Evolutionary conservation across 257 asterid genomes (phyloP), one percentile per base, ranked within the genome.

Genomic region (Echium plantagineum): DNA sequence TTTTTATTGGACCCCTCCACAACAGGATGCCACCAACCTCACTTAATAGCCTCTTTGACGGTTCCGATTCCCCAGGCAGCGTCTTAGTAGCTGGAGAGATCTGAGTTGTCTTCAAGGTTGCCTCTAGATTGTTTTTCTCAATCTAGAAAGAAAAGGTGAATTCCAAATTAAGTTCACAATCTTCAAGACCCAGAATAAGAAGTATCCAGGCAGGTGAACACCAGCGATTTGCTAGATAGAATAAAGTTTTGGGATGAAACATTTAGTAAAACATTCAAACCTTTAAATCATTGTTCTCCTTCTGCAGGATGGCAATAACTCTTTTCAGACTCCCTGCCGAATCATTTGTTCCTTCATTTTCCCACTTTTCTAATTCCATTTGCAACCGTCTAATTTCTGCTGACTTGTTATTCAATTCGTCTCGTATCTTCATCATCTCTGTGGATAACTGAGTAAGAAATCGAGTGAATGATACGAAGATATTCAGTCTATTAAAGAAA

Each of bases 121-220:
- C 85, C 75, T 79, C 86, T 60, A 79, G 60, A 62, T 82, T 88
- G 66, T 76, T 90, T 59, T 80, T 91, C 78, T 85, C 90, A 67
- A 69, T 77, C 98, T 88, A 81, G 69, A 78, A 70, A 63, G 72
- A 71, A 79, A 75, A 78, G 66, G 66, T 24, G n/a, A 7, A 69
- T 17, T 15, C n/a, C 28, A 31, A 57, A 48, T 66, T 64, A 71
- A 64, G 62, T 64, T 67, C 62, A 58, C 57, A 26, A 63, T 42
- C 49, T 42, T 42, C 49, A 42, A 42, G 8, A 42, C 16, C 10
- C 49, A 42, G 3, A 42, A 42, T 42, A 42, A 42, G 49, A 42
- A 42, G 49, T 42, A 7, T 10, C 17, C 17, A 42, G 16, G 16
- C 12, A 42, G 16, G 17, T 42, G 47, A 7, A 35, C 47, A 35